Percentiles rank a stretch among this genome's conserved stretches.
Evolutionary conservation across 2,329 filamentous ascomycete species (phyloP).

Genomic region (Fusarium sp.): DNA sequence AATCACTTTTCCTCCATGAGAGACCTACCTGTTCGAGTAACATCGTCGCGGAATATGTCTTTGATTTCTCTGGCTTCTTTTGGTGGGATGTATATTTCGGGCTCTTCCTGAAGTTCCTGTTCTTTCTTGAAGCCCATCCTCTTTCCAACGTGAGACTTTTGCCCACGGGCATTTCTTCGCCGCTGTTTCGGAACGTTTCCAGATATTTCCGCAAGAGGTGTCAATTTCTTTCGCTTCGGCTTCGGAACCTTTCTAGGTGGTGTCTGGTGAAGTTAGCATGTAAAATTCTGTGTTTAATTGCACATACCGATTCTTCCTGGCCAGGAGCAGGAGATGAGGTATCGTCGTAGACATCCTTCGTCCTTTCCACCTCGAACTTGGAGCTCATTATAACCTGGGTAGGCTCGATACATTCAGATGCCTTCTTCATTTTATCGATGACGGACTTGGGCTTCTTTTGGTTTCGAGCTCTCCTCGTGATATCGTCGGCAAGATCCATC

Average conservation of each 20-base stretch:
- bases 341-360: constrained; percentile 71
- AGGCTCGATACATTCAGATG: constrained; percentile 72
- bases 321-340: constrained; percentile 62
- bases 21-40: constrained; percentile 44
- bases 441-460: constrained; percentile 82
- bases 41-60: constrained; percentile 51
- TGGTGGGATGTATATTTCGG: constrained; percentile 19
- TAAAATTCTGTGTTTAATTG: not conserved
- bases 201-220: constrained; percentile 52
- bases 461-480: constrained; percentile 80
- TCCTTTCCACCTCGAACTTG: constrained; percentile 62
- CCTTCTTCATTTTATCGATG: constrained; percentile 72
- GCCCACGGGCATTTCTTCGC: constrained; percentile 37
- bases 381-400: constrained; percentile 73
- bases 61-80: constrained; percentile 41
- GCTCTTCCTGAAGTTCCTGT: constrained; percentile 28
- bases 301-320: constrained; percentile 58
- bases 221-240: constrained; percentile 49
- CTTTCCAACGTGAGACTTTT: constrained; percentile 34
- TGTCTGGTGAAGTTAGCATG: constrained; percentile 32
- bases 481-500: constrained; percentile 82
- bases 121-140: constrained; percentile 30
- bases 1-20: not conserved
- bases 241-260: constrained; percentile 50
- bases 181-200: constrained; percentile 50